Percentiles rank a stretch among this genome's conserved stretches.
phyloP scores from a whole-genome alignment of 2,329 filamentous ascomycete species.

The Xylaria multiplex region DNA sequence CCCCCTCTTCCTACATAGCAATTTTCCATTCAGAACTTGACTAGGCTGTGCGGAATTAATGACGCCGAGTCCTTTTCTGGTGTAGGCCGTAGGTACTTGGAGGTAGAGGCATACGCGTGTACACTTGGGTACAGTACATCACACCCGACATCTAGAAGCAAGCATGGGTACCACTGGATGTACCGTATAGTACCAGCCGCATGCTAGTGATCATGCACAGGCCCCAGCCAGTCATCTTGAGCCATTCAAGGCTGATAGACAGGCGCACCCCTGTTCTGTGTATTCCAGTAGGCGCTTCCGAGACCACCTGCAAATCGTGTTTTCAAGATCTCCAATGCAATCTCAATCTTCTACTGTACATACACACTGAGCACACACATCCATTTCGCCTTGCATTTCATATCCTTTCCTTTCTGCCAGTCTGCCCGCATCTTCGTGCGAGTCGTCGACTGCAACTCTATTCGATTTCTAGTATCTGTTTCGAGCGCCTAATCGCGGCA shows the following conservation, averaged over 20 bases:
- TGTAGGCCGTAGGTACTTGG: too few relatives aligned
- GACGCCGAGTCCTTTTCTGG: not conserved
- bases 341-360: slow-evolving; percentile 44
- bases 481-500: not conserved
- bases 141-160: not conserved
- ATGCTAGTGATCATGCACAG: slow-evolving; percentile 30
- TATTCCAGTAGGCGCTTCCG: slow-evolving; percentile 25
- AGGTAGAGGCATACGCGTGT: not conserved
- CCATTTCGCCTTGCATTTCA: slow-evolving; percentile 16
- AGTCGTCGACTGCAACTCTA: not conserved
- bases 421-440: slow-evolving; percentile 7
- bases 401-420: not conserved
- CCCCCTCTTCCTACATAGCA: too few relatives aligned
- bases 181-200: slow-evolving; percentile 1
- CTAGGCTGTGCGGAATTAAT: not conserved
- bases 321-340: slow-evolving; percentile 42
- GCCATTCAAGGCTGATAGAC: slow-evolving; percentile 28
- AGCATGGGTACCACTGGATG: slow-evolving; percentile 3
- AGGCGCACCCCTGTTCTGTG: slow-evolving; percentile 20
- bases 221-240: slow-evolving; percentile 23
- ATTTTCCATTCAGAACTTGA: not conserved
- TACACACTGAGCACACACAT: slow-evolving; percentile 10
- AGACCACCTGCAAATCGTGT: slow-evolving; percentile 28
- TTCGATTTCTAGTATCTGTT: slow-evolving; percentile 14
- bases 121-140: not conserved